Conservation (phyloP, 2,329 filamentous ascomycete genomes). For the Thelonectria discophora region DNA sequence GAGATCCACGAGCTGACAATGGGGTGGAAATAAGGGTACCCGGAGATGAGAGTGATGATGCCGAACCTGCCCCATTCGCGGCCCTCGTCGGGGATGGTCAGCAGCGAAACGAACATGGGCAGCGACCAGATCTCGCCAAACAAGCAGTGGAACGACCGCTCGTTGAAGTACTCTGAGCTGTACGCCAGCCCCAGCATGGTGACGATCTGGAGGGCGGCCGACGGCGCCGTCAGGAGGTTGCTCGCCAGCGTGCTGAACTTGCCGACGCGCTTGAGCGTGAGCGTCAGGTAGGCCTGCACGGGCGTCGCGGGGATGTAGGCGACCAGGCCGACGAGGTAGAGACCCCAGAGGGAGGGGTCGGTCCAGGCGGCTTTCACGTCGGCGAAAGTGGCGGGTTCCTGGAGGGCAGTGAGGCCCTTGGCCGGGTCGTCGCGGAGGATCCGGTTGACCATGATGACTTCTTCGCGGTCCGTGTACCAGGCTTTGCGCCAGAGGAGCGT, state of each 20-base stretch:
- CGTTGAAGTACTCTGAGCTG: slow-evolving; percentile 63
- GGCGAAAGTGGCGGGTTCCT: slow-evolving; percentile 52
- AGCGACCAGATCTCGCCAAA: slow-evolving; percentile 62
- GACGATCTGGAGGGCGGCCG: slow-evolving; percentile 64
- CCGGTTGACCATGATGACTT: slow-evolving; percentile 74
- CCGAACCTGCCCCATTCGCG: slow-evolving; percentile 62
- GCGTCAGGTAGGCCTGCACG: slow-evolving; percentile 60
- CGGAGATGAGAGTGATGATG: slow-evolving; percentile 61
- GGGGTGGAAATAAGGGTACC: slow-evolving; percentile 67
- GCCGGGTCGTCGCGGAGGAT: slow-evolving; percentile 63
- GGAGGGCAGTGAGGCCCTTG: slow-evolving; percentile 58
- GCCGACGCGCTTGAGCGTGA: slow-evolving; percentile 64
- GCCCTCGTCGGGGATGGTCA: slow-evolving; percentile 57
- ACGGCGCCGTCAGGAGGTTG: slow-evolving; percentile 70
- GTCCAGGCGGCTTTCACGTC: slow-evolving; percentile 56
- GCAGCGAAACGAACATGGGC: slow-evolving; percentile 60
- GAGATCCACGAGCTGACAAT: slow-evolving; percentile 61
- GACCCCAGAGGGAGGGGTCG: slow-evolving; percentile 59
- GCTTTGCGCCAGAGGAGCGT: slow-evolving; percentile 67
- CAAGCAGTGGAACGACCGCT: slow-evolving; percentile 62
- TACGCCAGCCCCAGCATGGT: slow-evolving; percentile 64
- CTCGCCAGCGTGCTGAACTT: slow-evolving; percentile 65
- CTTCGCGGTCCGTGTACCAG: slow-evolving; percentile 74
- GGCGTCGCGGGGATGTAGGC: slow-evolving; percentile 60
- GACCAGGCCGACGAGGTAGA: slow-evolving; percentile 59